Evolutionary conservation across 2,329 filamentous ascomycete genomes (phyloP), one percentile per base, ranked within the genome.

Genomic region (Ophidiomyces ophidiicola): DNA sequence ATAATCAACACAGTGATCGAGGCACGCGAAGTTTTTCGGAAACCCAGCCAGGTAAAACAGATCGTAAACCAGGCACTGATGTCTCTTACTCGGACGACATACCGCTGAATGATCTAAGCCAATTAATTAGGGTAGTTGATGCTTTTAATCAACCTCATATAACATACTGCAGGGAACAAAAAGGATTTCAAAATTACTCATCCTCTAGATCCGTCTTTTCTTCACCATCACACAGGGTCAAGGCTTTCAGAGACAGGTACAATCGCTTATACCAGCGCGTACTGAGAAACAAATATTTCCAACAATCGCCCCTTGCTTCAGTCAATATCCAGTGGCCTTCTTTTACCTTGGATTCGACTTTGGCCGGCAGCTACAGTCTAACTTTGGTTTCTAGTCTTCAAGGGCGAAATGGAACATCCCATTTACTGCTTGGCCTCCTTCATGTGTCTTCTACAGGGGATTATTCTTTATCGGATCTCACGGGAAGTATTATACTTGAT

Each of bases 221-320:
- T 0, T 67, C 74, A 6, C 77, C 85, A 11, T 74, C 78, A 4
- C 81, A 87, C 53, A 94, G 93, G 59, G 94, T 85, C 1, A 69
- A 76, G 2, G 67, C 90, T 31, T 94, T 94, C 62, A 76, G 86
- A 48, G 87, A 94, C 57, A 75, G 87, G 46, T 96, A 92, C 58
- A 82, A 94, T 51, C 73, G 96, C 39, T 80, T 96, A 36, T 82
- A 94, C 57, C 88, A 96, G 58, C 79, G 90, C 12, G 73, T 96
- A 12, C 72, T 96, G 28, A 80, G 90, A 34, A 94, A 94, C 55
- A 86, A 94, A 59, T 79, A 83, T 14, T 98, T 98, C 51, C 87
- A 94, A 57, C 11, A 34, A 18, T 4, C 38, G 17, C 29, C 38
- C 2, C 21, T 18, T 17, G 77, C 77, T 14, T 85, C 86, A 1